Base-by-base conservation (phyloP, 129 eudicot genomes). In the Calendula officinalis region DNA sequence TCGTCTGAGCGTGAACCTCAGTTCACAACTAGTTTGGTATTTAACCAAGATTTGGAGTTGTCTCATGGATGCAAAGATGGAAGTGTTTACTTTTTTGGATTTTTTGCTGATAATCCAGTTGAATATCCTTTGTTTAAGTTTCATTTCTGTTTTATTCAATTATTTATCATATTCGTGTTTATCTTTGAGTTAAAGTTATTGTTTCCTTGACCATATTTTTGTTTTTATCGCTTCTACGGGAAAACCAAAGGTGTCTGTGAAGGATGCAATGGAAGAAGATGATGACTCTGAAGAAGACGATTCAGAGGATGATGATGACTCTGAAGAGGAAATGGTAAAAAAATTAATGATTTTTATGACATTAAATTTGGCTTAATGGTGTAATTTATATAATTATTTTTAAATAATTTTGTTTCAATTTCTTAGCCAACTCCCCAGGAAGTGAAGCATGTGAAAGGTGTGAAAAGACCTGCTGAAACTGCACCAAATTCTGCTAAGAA, bases 21-120 rank as follows among this genome's bases (percentile, higher is more conserved):
- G 47, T 4, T 86, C 36, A 43, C 78, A 34, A 79, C 81, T 73
- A 90, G 57, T n/a, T 82, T 90, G 81, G 95, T 90, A 0, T 72
- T 90, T 32, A 89, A 86, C 74, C 80, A 77, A 64, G 86, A 90
- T 39, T 73, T 90, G 64, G 88, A 77, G 73, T 86, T 90, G 14
- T 90, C 95, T 0, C 97, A 90, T 82, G 90, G 77, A 38, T 79
- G 79, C 85, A 90, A 90, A 62, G 79, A 79, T 63, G 97, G 95
- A 14, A 90, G 95, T 47, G 76, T 90, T 32, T 82, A 79, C 82
- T 84, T 90, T 17, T 49, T 78, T 49, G 97, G 97, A 48, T 90
- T 86, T 44, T 42, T 67, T 11, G 84, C 91, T 16, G 86, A 75
- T 15, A 65, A 60, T 36, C 67, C 56, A 6, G 38, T 64, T 2